These are phyloP conservation scores for Poronia punctata DNA, from an alignment of 495 filamentous ascomycete species.

Conservation along the genomic window DNA sequence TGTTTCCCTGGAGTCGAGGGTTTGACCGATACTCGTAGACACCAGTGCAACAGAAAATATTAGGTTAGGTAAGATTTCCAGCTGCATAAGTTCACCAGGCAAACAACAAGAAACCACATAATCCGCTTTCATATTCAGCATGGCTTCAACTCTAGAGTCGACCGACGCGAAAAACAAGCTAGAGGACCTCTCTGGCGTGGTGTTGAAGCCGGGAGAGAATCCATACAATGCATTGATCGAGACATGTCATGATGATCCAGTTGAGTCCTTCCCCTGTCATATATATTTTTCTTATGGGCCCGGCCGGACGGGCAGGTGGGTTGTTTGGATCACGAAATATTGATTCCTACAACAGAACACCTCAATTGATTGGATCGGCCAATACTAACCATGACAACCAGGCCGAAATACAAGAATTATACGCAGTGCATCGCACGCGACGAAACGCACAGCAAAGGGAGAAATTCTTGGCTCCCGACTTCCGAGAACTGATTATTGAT, in stretches of 20 bases:
- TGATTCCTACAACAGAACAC: neutral
- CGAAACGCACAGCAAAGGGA: constrained; percentile 64
- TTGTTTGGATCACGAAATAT: neutral
- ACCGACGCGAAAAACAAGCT: constrained; percentile 46
- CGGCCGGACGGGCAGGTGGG: neutral
- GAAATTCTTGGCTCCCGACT: constrained; percentile 62
- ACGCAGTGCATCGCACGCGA: constrained; percentile 61
- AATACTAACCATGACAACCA: constrained; percentile 31
- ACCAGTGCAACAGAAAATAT: no score
- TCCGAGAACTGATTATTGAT: constrained; percentile 66
- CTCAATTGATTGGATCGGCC: no score
- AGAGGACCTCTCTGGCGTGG: constrained; percentile 50
- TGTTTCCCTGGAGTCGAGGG: no score
- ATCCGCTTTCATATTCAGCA: constrained; percentile 8
- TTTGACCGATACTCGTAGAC: no score
- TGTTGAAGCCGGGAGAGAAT: constrained; percentile 46
- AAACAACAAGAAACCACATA: no score
- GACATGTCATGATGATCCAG: constrained; percentile 51
- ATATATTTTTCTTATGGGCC: neutral
- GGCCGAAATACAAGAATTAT: constrained; percentile 64
- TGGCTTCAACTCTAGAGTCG: constrained; percentile 29
- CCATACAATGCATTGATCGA: constrained; percentile 73
- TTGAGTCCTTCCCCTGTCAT: constrained; percentile 30
- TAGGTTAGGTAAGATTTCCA: no score
- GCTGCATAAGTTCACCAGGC: no score